Base-by-base conservation (phyloP, 192 early-diverging fungal species). In the Coemansia sp. region DNA sequence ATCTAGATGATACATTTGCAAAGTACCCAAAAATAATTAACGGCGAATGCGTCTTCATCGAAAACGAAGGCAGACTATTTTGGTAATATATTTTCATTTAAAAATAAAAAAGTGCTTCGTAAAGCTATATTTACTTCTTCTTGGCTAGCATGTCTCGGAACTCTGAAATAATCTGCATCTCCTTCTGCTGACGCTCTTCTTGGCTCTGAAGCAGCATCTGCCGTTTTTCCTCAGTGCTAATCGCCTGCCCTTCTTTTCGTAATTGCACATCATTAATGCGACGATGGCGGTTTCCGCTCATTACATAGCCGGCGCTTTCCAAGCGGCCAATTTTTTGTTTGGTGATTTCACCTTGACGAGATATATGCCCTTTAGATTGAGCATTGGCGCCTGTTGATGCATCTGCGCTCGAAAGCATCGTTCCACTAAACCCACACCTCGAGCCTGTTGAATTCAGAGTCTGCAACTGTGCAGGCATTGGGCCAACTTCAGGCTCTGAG, bases 271-370 rank as follows among this genome's bases (percentile, higher is more conserved):
- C 93, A 65, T 96, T 96, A 92, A 94, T 94, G 39, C 92, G 83
- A 45, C 86, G 83, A 70, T 97, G 94, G 35, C 96, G 80, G 65
- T 86, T 93, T 19, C 96, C 96, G 47, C 87, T 90, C 96, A 98
- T 98, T 10, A 98, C 96, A 66, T 86, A 98, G 21, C 96, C 96
- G 3, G 86, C 87, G 19, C 74, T 65, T 68, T 98, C 96, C 65
- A 83, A 92, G 14, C 84, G 66, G 51, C 86, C 82, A 68, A 98
- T 98, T 71, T 94, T 79, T 60, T 87, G 84, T 16, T 96, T 70
- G 42, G 94, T 94, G 74, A 98, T 93, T 76, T 98, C 96, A 80
- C 94, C 96, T 78, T 94, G 88, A 48, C 94, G 88, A 3, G 94
- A 94, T 59, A 98, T 96, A 58, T 94, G 90, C 65, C 97, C 93